These are phyloP conservation scores for Psilocybe cyanescens DNA, from an alignment of 768 basidiomycete genomes.

Conservation along the genomic window DNA sequence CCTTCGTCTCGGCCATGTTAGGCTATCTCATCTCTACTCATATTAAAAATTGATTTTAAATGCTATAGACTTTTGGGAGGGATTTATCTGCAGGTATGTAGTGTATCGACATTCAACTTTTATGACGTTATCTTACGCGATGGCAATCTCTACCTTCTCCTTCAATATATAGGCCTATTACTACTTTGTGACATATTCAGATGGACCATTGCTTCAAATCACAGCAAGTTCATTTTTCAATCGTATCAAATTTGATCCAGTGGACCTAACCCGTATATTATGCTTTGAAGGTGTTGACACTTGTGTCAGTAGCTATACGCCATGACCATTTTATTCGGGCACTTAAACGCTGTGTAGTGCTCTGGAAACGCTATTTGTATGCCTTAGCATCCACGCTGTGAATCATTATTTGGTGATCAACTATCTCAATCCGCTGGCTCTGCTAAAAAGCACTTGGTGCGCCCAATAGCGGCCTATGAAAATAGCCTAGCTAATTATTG, in stretches of 20 bases:
- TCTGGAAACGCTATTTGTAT: background rate
- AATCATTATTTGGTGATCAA: background rate
- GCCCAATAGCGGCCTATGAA: background rate
- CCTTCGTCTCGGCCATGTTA: background rate
- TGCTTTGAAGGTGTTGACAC: background rate
- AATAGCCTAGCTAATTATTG: background rate
- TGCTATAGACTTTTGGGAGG: background rate
- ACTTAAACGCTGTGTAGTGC: background rate
- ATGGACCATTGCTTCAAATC: background rate
- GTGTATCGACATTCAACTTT: background rate
- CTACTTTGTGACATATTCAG: background rate
- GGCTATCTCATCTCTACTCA: background rate
- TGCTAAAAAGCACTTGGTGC: background rate
- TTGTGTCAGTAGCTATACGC: background rate
- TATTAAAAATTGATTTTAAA: background rate
- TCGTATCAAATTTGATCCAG: background rate
- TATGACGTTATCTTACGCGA: too few relatives aligned
- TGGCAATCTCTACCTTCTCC: too few relatives aligned
- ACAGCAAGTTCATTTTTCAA: background rate
- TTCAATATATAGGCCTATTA: background rate
- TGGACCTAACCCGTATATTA: too few relatives aligned
- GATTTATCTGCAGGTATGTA: background rate
- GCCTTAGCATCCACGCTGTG: background rate
- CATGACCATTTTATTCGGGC: background rate
- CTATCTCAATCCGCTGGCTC: background rate